Base-by-base conservation (phyloP, 441 rosid genomes). In the Raphanus hybrid region DNA sequence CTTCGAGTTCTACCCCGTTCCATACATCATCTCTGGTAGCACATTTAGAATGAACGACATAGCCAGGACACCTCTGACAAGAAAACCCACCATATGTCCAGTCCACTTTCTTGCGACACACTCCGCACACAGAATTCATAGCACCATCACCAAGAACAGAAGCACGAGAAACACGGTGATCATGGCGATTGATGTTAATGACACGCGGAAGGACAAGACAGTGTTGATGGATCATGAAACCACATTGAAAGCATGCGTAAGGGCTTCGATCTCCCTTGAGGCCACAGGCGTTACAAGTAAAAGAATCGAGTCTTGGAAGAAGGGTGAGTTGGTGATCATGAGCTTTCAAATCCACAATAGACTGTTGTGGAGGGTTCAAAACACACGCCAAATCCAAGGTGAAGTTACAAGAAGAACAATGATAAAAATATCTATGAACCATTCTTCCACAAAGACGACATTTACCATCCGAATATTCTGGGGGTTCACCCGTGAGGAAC, bases 121-220 rank as follows among this genome's bases (percentile, higher is more conserved):
- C 12, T 1, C 37, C 41, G 4, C 57, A 43, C 0, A 66, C 70
- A 43, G 58, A 43, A 6, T 66, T 43, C 37, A 66, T 41, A 41
- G 4, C 48, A 11, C 5, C 20, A 0, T 6, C 70, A 23, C 70
- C 70, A 23, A 45, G 12, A 6, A 66, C 1, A 0, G 12, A 6
- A 43, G 57, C 45, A 10, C 37, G 70, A 66, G 58, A 23, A 7
- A 43, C n/a, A 23, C 70, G 70, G 20, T 66, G 70, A 12, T 66
- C 70, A 66, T 66, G 70, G 0, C 70, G 70, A 7, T 66, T 66
- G 37, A 66, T 43, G 70, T 66, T 43, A 2, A 66, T 67, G 70
- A 67, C n/a, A 35, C 26, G 39, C 1, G 70, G 70, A 26, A 67
- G 70, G 4, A 0, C 8, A 67, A 67, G 23, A 26, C 59, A 67